Evolutionary conservation across 1,139 yeast genomes (phyloP).

Genomic region (Blastobotrys capitulatus): DNA sequence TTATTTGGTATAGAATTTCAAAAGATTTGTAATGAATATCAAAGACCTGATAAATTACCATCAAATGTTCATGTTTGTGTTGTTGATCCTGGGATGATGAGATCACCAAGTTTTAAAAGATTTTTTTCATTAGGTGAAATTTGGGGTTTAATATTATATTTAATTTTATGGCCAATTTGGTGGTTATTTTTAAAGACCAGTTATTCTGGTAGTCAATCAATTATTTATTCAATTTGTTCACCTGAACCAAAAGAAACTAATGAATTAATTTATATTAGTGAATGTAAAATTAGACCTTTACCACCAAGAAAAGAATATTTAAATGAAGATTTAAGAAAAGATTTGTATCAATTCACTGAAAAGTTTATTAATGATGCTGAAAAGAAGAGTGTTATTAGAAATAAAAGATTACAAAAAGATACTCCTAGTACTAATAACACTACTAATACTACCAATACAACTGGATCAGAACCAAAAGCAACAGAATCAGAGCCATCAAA

Average conservation of each 20-base stretch:
- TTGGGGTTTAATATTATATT: slow-evolving; percentile 59
- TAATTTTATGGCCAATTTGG: slow-evolving; percentile 72
- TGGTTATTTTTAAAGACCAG: slow-evolving; percentile 75
- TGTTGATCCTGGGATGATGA: slow-evolving; percentile 89
- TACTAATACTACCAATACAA: slow-evolving; percentile 21
- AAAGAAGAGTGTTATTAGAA: slow-evolving; percentile 56
- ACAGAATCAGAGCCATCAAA: too few relatives aligned
- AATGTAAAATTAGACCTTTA: slow-evolving; percentile 51
- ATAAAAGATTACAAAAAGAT: slow-evolving; percentile 22
- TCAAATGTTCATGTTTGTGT: slow-evolving; percentile 63
- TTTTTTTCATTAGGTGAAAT: slow-evolving; percentile 72
- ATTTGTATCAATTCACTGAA: slow-evolving; percentile 59
- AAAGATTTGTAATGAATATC: slow-evolving; percentile 49
- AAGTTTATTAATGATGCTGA: slow-evolving; percentile 54
- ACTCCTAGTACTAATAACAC: slow-evolving; percentile 12
- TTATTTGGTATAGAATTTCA: slow-evolving; percentile 75
- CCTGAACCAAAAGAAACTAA: slow-evolving; percentile 57
- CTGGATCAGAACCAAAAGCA: background rate
- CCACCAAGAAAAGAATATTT: slow-evolving; percentile 60
- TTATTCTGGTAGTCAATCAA: slow-evolving; percentile 72
- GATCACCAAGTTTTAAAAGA: slow-evolving; percentile 81
- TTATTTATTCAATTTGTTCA: slow-evolving; percentile 62
- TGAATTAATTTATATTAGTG: slow-evolving; percentile 69
- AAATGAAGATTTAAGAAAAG: slow-evolving; percentile 56
- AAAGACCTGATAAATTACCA: slow-evolving; percentile 62